Evolutionary conservation across 352 stramenopile species (phyloP).

Genomic region (Phytophthora lateralis): DNA sequence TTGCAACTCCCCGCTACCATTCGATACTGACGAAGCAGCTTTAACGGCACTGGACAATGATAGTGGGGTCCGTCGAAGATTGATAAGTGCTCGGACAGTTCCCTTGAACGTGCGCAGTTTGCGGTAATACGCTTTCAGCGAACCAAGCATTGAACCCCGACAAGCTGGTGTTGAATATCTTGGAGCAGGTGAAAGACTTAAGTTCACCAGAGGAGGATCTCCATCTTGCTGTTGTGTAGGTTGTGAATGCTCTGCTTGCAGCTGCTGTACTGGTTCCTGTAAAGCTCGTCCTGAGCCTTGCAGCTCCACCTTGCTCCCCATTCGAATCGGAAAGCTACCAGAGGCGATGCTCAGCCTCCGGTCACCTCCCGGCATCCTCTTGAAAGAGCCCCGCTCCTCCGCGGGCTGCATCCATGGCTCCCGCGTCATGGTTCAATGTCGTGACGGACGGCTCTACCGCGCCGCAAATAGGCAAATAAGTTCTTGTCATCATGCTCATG

Average conservation of each 20-base stretch:
- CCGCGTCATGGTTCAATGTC: conserved; percentile 23
- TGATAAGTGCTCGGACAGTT: conserved; percentile 69
- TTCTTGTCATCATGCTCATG: conserved; percentile 8
- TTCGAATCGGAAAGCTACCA: conserved; percentile 17
- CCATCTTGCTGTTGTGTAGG: conserved; percentile 9
- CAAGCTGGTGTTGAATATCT: conserved; percentile 2
- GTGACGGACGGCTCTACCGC: conserved; percentile 5
- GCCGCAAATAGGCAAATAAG: conserved; percentile 26
- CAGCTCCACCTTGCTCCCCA: conserved; percentile 18
- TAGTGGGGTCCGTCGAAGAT: conserved; percentile 45
- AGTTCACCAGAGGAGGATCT: conserved; percentile 36
- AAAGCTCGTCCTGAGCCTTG: conserved; percentile 15
- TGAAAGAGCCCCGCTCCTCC: conserved; percentile 23
- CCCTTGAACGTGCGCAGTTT: conserved; percentile 76
- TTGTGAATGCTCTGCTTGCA: not conserved
- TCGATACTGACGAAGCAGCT: not conserved
- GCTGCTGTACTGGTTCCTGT: conserved; percentile 1
- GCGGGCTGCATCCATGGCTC: conserved; percentile 24
- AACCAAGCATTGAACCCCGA: conserved; percentile 53
- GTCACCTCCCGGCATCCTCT: conserved; percentile 13
- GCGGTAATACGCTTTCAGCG: conserved; percentile 68
- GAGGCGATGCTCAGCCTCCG: conserved; percentile 13
- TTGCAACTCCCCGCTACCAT: conserved; percentile 15
- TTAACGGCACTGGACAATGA: conserved; percentile 7
- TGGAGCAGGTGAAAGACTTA: not conserved